A percentile compares a stretch with the other conserved stretches of the same genome.
Evolutionary conservation across 2,329 filamentous ascomycete species (phyloP).

Genomic region (Scytalidium lignicola): DNA sequence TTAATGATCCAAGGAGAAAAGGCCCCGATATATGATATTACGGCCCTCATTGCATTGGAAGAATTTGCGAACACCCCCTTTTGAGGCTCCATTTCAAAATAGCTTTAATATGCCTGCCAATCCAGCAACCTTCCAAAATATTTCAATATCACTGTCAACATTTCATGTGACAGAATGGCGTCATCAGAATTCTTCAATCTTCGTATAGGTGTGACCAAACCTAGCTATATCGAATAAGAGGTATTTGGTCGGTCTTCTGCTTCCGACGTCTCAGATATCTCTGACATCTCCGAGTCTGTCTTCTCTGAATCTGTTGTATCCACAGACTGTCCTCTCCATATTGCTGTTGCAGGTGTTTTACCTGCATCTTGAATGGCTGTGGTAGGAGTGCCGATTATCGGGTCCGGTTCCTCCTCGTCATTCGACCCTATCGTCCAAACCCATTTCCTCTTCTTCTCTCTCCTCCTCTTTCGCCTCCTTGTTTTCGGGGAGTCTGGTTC

Average conservation of each 20-base stretch:
- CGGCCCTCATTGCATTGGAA: too few relatives aligned
- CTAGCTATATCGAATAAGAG: not conserved
- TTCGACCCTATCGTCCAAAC: conserved; percentile 61
- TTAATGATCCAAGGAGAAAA: too few relatives aligned
- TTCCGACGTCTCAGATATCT: conserved; percentile 1
- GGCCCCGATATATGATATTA: too few relatives aligned
- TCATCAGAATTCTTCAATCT: too few relatives aligned
- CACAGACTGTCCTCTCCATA: conserved; percentile 14
- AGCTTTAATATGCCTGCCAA: not conserved
- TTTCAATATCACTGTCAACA: not conserved
- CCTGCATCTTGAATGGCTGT: not conserved
- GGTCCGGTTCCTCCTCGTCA: conserved; percentile 34
- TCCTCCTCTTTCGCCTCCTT: conserved; percentile 45
- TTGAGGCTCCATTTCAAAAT: not conserved
- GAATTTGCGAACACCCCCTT: not conserved
- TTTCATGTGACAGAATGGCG: too few relatives aligned
- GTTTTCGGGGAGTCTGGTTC: conserved; percentile 20
- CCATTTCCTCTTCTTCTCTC: conserved; percentile 60
- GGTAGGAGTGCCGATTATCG: not conserved
- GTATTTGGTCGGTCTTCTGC: not conserved
- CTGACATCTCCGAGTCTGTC: conserved; percentile 11
- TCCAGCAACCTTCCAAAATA: not conserved
- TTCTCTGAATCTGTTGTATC: conserved; percentile 6
- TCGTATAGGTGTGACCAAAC: too few relatives aligned
- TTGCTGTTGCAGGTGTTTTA: conserved; percentile 16